Evolutionary conservation across 768 basidiomycete species (phyloP).

Genomic region (Lanmaoa pseudosensibilis): DNA sequence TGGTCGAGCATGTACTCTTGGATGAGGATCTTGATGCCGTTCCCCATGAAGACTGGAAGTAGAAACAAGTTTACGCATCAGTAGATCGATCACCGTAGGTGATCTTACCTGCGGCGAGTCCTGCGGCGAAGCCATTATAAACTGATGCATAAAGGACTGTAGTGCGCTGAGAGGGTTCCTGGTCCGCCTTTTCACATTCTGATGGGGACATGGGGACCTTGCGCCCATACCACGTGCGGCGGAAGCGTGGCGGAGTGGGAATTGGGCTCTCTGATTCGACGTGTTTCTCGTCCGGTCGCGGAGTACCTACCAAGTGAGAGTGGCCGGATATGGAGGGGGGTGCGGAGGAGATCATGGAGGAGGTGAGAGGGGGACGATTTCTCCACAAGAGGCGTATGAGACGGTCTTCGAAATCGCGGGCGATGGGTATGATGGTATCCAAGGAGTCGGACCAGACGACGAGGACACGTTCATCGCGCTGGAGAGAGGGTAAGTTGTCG

Average conservation of each 20-base stretch:
- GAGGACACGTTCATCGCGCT: slow-evolving; percentile 83
- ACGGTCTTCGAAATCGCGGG: slow-evolving; percentile 54
- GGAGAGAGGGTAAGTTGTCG: neutral
- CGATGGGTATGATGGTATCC: slow-evolving; percentile 62
- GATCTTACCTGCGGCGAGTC: slow-evolving; percentile 23
- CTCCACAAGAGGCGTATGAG: slow-evolving; percentile 60
- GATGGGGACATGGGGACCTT: slow-evolving; percentile 43
- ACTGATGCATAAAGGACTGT: slow-evolving; percentile 28
- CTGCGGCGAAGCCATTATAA: slow-evolving; percentile 31
- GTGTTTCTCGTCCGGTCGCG: slow-evolving; percentile 15
- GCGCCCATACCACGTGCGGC: slow-evolving; percentile 62
- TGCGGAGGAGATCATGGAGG: slow-evolving; percentile 29
- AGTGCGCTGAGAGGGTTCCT: slow-evolving; percentile 14
- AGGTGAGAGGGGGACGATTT: slow-evolving; percentile 28
- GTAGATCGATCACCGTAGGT: neutral
- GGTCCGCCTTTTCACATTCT: slow-evolving; percentile 27
- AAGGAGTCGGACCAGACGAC: slow-evolving; percentile 84
- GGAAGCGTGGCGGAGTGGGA: slow-evolving; percentile 34
- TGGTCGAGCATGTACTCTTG: slow-evolving; percentile 50
- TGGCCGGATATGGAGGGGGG: slow-evolving; percentile 39
- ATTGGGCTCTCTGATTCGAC: slow-evolving; percentile 15
- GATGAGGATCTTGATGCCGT: slow-evolving; percentile 61
- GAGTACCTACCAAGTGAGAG: slow-evolving; percentile 29
- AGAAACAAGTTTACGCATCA: slow-evolving; percentile 2
- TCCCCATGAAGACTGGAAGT: slow-evolving; percentile 58